phyloP scores from a whole-genome alignment of 139 green algal species.

The Astrephomene gubernaculifera region DNA sequence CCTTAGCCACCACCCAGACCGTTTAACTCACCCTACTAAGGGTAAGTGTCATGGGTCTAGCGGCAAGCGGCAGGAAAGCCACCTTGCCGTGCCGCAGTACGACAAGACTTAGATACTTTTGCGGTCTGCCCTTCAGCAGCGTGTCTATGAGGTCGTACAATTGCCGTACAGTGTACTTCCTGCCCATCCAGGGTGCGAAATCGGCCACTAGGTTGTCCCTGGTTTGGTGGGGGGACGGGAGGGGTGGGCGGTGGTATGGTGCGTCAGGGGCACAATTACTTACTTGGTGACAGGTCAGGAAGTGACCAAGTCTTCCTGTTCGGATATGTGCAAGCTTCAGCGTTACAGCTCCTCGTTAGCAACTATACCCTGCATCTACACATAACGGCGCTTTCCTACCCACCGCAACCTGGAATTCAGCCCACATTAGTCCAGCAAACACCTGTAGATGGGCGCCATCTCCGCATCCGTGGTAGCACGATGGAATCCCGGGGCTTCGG shows the following conservation, averaged over 20 bases:
- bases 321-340: too few relatives aligned
- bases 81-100: neutral
- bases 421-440: too few relatives aligned
- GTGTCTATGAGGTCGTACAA: constrained; percentile 5
- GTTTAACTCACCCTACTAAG: constrained; percentile 2
- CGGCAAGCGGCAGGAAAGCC: neutral
- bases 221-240: too few relatives aligned
- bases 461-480: neutral
- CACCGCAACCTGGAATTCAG: too few relatives aligned
- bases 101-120: constrained; percentile 38
- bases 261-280: too few relatives aligned
- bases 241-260: too few relatives aligned
- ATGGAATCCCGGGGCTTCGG: neutral
- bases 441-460: constrained; percentile 17
- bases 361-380: too few relatives aligned
- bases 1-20: neutral
- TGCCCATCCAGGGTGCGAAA: neutral
- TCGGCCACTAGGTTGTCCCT: constrained; percentile 33
- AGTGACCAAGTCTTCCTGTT: too few relatives aligned
- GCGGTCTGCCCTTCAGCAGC: constrained; percentile 3
- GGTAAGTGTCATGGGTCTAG: constrained; percentile 13
- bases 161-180: constrained; percentile 19
- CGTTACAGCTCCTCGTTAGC: too few relatives aligned
- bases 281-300: too few relatives aligned
- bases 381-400: too few relatives aligned